Conservation (phyloP, 176 grass and related monocot genomes). For the Luzula sylvatica region DNA sequence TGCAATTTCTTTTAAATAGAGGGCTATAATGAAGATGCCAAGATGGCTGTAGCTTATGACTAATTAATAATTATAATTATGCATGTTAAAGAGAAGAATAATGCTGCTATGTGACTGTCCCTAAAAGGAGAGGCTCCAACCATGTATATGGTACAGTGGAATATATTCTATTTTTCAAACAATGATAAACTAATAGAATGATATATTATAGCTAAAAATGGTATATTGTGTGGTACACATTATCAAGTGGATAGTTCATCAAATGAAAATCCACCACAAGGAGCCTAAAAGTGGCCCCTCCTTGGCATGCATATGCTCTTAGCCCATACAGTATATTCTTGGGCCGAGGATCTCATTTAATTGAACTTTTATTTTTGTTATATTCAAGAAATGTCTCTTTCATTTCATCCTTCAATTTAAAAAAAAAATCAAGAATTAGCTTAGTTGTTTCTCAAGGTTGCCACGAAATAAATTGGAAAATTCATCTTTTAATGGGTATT, state of each 20-base stretch:
- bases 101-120: neutral
- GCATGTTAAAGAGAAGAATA: conserved; percentile 6
- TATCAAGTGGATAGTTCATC: too few species aligned
- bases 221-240: too few species aligned
- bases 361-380: neutral
- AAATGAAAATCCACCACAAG: neutral
- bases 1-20: neutral
- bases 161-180: conserved; percentile 20
- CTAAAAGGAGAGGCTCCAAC: conserved; percentile 21
- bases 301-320: neutral
- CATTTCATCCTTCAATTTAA: neutral
- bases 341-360: conserved; percentile 9
- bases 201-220: too few species aligned
- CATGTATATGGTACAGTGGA: conserved; percentile 17
- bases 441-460: neutral
- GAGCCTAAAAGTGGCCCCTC: neutral
- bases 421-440: neutral
- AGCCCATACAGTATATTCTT: conserved; percentile 18
- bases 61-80: too few species aligned
- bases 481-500: neutral
- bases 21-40: neutral
- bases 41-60: neutral
- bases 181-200: too few species aligned
- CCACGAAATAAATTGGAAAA: neutral
- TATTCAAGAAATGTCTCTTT: neutral